Evolutionary conservation across 1,284 basidiomycete species (phyloP).

Genomic region (Stygiomarasmius scandens): DNA sequence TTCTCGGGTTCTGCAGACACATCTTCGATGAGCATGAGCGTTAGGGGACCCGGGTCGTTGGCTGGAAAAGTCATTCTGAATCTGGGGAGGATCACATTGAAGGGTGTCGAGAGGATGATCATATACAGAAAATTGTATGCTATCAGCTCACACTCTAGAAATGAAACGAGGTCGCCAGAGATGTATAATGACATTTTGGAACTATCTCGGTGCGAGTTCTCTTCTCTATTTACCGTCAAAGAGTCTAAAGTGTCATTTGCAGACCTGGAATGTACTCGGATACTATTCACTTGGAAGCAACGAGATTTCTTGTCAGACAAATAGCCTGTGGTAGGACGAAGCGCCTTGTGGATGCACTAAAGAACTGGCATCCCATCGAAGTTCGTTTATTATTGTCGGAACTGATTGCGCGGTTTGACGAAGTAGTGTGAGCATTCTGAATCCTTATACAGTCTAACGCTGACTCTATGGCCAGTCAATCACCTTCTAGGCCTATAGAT

Average conservation of each 20-base stretch:
- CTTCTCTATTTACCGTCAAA: not conserved
- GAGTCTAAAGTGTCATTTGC: not conserved
- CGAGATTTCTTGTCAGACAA: slow-evolving; percentile 3
- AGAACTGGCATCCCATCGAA: slow-evolving; percentile 1
- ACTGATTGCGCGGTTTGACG: slow-evolving; percentile 5
- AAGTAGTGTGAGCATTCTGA: not conserved
- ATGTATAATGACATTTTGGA: slow-evolving; percentile 12
- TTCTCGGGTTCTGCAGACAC: no score
- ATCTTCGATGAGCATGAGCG: slow-evolving; percentile 2
- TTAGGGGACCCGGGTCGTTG: slow-evolving; percentile 9
- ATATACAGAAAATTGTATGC: slow-evolving; percentile 8
- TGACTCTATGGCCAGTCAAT: not conserved
- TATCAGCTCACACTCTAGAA: not conserved
- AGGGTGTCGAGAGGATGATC: slow-evolving; percentile 7
- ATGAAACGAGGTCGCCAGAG: not conserved
- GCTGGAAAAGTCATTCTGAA: slow-evolving; percentile 10
- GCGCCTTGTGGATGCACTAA: not conserved
- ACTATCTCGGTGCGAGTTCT: slow-evolving; percentile 5
- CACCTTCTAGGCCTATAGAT: not conserved
- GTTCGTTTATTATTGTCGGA: slow-evolving; percentile 1
- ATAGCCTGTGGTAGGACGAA: slow-evolving; percentile 1
- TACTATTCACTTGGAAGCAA: slow-evolving; percentile 1
- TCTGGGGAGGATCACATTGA: slow-evolving; percentile 11
- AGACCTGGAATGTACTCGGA: slow-evolving; percentile 9
- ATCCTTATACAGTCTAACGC: not conserved